A percentile compares a stretch with the other conserved stretches of the same genome.
These are phyloP conservation scores for Candida sonorensis DNA, from an alignment of 805 yeast species.

Conservation along the genomic window DNA sequence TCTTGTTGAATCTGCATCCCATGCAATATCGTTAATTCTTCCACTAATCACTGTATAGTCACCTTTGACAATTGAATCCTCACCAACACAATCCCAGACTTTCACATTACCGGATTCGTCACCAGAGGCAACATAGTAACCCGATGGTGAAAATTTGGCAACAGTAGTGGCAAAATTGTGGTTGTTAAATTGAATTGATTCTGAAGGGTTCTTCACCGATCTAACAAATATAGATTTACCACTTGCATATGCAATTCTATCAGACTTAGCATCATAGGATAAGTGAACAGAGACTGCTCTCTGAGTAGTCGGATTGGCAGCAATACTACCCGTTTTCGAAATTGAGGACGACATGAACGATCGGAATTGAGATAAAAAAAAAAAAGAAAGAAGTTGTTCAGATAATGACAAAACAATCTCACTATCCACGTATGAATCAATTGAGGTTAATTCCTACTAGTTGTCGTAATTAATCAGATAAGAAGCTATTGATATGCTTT, in stretches of 20 bases:
- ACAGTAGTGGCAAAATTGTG: slow-evolving; percentile 73
- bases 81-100: slow-evolving; percentile 71
- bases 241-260: slow-evolving; percentile 71
- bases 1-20: slow-evolving; percentile 87
- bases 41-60: slow-evolving; percentile 75
- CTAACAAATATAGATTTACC: slow-evolving; percentile 77
- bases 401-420: no score
- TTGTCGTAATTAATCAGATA: no score
- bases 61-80: slow-evolving; percentile 58
- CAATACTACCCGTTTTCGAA: slow-evolving; percentile 31
- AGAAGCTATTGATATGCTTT: no score
- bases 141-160: slow-evolving; percentile 83
- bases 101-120: slow-evolving; percentile 86
- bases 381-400: no score
- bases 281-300: slow-evolving; percentile 66
- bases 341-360: slow-evolving; percentile 17
- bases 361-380: no score
- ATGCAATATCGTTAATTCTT: slow-evolving; percentile 71
- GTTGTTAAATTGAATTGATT: slow-evolving; percentile 60
- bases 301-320: slow-evolving; percentile 76
- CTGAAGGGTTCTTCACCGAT: slow-evolving; percentile 46
- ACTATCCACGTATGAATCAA: no score
- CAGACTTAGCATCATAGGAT: slow-evolving; percentile 63
- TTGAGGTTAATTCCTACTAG: no score
- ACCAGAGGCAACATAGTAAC: slow-evolving; percentile 86